Percentiles rank a stretch among this genome's conserved stretches.
These are phyloP conservation scores for Polymyxa betae DNA, from an alignment of 208 protist species.

Conservation along the genomic window DNA sequence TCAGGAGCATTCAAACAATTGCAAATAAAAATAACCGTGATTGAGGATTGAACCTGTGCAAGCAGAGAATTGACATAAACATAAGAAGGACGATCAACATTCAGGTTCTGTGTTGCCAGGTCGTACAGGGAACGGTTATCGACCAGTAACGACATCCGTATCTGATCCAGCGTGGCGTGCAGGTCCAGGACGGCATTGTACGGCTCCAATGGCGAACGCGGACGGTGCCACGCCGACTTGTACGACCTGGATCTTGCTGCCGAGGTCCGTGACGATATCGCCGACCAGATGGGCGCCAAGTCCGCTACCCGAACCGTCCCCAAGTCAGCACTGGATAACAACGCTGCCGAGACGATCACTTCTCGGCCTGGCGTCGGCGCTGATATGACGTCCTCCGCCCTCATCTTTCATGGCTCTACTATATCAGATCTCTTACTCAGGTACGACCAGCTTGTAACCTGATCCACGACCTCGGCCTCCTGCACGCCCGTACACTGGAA, in stretches of 20 bases:
- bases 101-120: slow-evolving; percentile 85
- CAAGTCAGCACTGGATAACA: slow-evolving; percentile 71
- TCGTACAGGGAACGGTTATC: slow-evolving; percentile 95
- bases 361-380: slow-evolving; percentile 71
- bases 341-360: slow-evolving; percentile 72
- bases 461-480: no score
- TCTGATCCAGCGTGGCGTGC: slow-evolving; percentile 89
- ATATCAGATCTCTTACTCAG: no score
- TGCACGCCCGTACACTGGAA: no score
- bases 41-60: slow-evolving; percentile 89
- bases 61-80: slow-evolving; percentile 93
- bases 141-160: slow-evolving; percentile 87
- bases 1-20: no score
- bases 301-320: slow-evolving; percentile 74
- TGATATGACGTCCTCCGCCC: no score
- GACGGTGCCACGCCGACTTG: slow-evolving; percentile 91
- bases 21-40: slow-evolving; percentile 89
- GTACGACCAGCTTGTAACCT: no score
- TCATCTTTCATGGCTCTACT: no score
- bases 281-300: slow-evolving; percentile 71
- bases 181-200: slow-evolving; percentile 94
- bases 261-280: slow-evolving; percentile 69
- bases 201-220: slow-evolving; percentile 92
- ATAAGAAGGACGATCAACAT: slow-evolving; percentile 87
- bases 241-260: slow-evolving; percentile 73